Conservation (phyloP, 495 filamentous ascomycete genomes). For the Talaromyces thailandensis region DNA sequence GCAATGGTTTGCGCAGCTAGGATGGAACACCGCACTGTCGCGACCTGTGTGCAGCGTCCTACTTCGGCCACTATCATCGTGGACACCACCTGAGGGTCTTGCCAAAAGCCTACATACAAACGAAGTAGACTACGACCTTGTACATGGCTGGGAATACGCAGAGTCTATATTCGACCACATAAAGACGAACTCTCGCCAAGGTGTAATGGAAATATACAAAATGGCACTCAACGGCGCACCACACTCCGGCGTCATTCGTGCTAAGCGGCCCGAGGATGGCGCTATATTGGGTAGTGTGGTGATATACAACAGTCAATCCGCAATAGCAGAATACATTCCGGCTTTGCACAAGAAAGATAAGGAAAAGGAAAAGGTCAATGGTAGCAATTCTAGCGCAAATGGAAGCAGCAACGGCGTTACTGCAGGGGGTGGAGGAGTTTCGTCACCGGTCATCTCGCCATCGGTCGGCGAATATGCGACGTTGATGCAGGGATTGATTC, state of each 20-base stretch:
- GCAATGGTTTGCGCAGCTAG: slow-evolving; percentile 57
- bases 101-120: slow-evolving; percentile 60
- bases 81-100: slow-evolving; percentile 67
- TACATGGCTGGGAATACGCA: slow-evolving; percentile 72
- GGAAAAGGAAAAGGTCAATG: not conserved
- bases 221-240: slow-evolving; percentile 64
- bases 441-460: slow-evolving; percentile 68
- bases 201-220: slow-evolving; percentile 75
- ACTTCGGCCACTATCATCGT: slow-evolving; percentile 56
- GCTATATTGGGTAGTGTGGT: slow-evolving; percentile 74
- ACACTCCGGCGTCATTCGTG: slow-evolving; percentile 72
- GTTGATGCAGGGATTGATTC: slow-evolving; percentile 69
- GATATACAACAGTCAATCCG: slow-evolving; percentile 61
- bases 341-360: slow-evolving; percentile 39
- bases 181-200: slow-evolving; percentile 63
- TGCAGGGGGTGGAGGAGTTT: slow-evolving; percentile 57
- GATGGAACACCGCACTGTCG: slow-evolving; percentile 58
- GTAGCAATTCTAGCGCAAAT: not conserved
- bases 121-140: slow-evolving; percentile 53
- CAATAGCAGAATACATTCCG: slow-evolving; percentile 61
- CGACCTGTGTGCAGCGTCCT: slow-evolving; percentile 57
- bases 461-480: slow-evolving; percentile 59
- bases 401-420: slow-evolving; percentile 24
- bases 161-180: slow-evolving; percentile 68
- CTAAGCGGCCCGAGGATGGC: slow-evolving; percentile 59